Conservation (phyloP, 179 eudicot genomes). For the Silene coronaria region DNA sequence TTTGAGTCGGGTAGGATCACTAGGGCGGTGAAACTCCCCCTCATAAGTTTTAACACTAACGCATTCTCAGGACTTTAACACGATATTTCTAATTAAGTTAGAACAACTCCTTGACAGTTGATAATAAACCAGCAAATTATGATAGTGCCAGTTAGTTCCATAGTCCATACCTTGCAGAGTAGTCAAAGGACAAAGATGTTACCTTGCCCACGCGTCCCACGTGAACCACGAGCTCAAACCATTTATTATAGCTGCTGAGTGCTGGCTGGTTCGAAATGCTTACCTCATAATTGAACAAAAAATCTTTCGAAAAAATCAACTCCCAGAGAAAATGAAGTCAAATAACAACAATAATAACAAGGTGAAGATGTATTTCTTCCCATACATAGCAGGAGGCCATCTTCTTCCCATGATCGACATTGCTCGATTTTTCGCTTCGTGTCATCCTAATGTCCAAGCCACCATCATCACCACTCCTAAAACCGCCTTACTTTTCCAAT, state of each 20-base stretch:
- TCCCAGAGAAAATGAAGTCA: not conserved
- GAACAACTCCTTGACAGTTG: too few species aligned
- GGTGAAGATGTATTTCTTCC: slow-evolving; percentile 18
- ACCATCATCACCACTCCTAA: slow-evolving; percentile 16
- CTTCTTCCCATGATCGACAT: slow-evolving; percentile 11
- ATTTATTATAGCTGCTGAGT: not conserved
- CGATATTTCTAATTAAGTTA: too few species aligned
- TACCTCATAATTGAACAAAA: not conserved
- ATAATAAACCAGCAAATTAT: too few species aligned
- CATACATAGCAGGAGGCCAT: slow-evolving; percentile 14
- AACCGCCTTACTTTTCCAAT: slow-evolving; percentile 5
- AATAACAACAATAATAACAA: not conserved
- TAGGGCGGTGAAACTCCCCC: too few species aligned
- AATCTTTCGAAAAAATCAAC: not conserved
- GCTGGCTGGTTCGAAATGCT: too few species aligned
- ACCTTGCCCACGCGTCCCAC: not conserved
- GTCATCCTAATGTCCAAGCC: slow-evolving; percentile 8
- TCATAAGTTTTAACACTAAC: too few species aligned
- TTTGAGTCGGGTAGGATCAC: too few species aligned
- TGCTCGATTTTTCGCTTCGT: slow-evolving; percentile 9
- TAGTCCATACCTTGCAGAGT: too few species aligned
- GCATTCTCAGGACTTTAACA: too few species aligned
- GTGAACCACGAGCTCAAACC: not conserved
- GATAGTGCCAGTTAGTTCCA: too few species aligned
- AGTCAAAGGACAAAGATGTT: not conserved